These are phyloP conservation scores for Vigna nakashimae DNA, from an alignment of 306 rosid genomes.

Conservation along the genomic window DNA sequence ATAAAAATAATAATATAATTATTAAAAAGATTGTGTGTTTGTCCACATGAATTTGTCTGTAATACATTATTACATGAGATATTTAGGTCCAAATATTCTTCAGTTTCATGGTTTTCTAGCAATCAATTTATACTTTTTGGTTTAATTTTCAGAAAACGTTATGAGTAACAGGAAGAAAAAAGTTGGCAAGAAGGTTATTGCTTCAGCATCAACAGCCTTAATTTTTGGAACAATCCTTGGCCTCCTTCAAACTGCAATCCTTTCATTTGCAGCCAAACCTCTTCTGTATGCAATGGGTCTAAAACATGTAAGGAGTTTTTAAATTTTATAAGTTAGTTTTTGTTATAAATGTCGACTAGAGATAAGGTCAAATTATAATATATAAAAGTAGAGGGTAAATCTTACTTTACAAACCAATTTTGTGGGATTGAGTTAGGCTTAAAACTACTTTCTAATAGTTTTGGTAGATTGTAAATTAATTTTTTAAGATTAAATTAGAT, in stretches of 20 bases:
- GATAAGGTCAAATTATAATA: no score
- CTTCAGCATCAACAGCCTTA: constrained; percentile 1
- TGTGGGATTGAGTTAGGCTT: no score
- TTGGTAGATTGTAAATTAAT: no score
- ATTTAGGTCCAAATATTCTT: not conserved
- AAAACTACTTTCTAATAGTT: no score
- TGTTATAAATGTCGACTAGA: no score
- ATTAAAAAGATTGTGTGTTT: no score
- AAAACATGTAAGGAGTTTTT: not conserved
- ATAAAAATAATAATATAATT: no score
- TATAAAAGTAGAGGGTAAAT: no score
- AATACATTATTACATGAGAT: not conserved
- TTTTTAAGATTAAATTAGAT: no score
- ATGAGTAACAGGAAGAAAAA: not conserved
- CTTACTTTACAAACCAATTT: no score
- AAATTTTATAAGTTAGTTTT: no score
- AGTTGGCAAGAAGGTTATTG: not conserved
- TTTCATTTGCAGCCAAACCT: not conserved
- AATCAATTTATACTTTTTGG: not conserved
- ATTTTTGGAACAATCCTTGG: constrained; percentile 9
- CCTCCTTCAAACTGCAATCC: constrained; percentile 11
- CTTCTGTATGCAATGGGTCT: constrained; percentile 13
- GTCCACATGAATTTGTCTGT: no score
- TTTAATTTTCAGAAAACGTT: not conserved
- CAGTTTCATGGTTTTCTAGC: not conserved